Base-by-base conservation (phyloP, 2,329 filamentous ascomycete species). In the Pseudocercospora crystallina region DNA sequence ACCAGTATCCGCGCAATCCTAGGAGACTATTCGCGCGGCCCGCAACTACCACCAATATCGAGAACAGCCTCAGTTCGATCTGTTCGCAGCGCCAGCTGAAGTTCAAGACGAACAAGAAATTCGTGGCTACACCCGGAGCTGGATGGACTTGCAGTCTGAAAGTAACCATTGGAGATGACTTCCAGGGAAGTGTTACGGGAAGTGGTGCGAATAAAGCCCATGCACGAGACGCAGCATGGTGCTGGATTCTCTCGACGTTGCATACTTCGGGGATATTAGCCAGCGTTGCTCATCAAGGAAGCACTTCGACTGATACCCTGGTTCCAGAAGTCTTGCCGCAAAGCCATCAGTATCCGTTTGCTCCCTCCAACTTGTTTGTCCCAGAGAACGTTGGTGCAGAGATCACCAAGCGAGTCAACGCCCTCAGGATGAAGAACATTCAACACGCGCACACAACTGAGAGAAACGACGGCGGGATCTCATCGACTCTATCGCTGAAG, bases 321-420 rank as follows among this genome's bases (percentile, higher is more conserved):
- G 11, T 43, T 5, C 29, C 41, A 1, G 30, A 34, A 1, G 9
- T 44, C 2, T 20, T 36, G 29, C 47, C 41, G 30, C 46, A 30
- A 14, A 40, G 41, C 20, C 46, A 38, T n/a, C 51, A 53, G 31
- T 53, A 53, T 36, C 41, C 42, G 2, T 17, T 39, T 17, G 36
- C 47, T 32, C 38, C 51, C 2, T 9, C 9, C 30, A 26, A 26
- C 5, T 35, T 53, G 8, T 53, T 53, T 42, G 15, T 37, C 14
- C 35, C 45, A 2, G 31, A 40, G 8, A 8, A 8, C 10, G 39
- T 46, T 11, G 12, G 10, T 3, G 8, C 17, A 8, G 37, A 38
- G 37, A 53, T 53, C 45, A 20, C 46, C 31, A 45, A 41, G 30
- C 26, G 29, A 5, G 46, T 48, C 38, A 13, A 43, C 13, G 2